Base-by-base conservation (phyloP, 2,329 filamentous ascomycete genomes). In the Aspergillus quadricinctus region DNA sequence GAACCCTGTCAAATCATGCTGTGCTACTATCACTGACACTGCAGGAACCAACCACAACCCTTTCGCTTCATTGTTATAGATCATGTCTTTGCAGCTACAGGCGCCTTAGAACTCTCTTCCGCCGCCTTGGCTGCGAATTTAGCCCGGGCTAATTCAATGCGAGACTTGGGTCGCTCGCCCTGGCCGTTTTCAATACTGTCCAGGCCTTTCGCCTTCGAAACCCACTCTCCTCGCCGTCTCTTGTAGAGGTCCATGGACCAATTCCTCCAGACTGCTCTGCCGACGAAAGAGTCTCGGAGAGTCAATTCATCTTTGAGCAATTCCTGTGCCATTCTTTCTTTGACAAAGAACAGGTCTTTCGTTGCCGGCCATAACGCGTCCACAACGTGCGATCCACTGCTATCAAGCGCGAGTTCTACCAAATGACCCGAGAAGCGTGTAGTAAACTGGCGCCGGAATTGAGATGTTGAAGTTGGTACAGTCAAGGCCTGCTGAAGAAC, bases 191-290 rank as follows among this genome's bases (percentile, higher is more conserved):
- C 56, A 31, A 49, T 50, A 25, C 59, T 57, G 23, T 77, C 74
- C 50, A 76, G 58, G 35, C 82, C 82, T 49, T 85, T 86, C 10
- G 82, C 82, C 62, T 83, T 80, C 55, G 77, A 78, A 56, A 86
- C 78, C 88, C 88, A 90, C 55, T 88, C 85, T 5, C 75, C 77
- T 43, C 83, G 76, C 52, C 80, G 76, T 28, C 85, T 77, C 67
- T 86, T 87, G 72, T 87, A 90, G 5, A 88, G 72, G 71, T 90
- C 88, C 82, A 90, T 87, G 37, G 79, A 81, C 87, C 88, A 90
- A 66, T 89, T 90, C 61, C 84, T 80, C 86, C 87, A 89, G 10
- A 90, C 86, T 3, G 84, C 85, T 35, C 87, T 77, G 1, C 88
- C 88, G 23, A 84, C 79, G 37, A 81, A 82, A 1, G 82, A 86